These are phyloP conservation scores for Secale cereale DNA, from an alignment of 176 grass and related monocot species.

Conservation along the genomic window DNA sequence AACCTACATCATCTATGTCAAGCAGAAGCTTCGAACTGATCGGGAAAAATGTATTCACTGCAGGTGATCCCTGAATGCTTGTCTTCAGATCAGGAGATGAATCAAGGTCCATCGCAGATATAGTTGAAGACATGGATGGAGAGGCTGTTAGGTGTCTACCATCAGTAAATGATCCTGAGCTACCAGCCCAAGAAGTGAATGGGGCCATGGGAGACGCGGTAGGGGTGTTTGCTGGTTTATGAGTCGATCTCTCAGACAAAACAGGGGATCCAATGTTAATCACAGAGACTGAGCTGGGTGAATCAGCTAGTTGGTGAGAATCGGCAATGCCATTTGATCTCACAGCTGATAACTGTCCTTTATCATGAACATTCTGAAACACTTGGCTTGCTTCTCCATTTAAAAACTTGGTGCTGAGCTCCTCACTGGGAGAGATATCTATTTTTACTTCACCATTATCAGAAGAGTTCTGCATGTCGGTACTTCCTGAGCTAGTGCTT, in stretches of 20 bases:
- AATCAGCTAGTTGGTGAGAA: constrained; percentile 43
- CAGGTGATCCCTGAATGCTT: constrained; percentile 53
- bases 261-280: constrained; percentile 70
- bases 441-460: constrained; percentile 57
- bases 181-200: constrained; percentile 76
- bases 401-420: constrained; percentile 32
- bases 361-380: constrained; percentile 43
- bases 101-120: constrained; percentile 66
- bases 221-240: constrained; percentile 63
- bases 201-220: constrained; percentile 69
- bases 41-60: constrained; percentile 61
- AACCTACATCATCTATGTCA: constrained; percentile 94
- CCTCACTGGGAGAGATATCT: constrained; percentile 36
- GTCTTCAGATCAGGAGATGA: constrained; percentile 63
- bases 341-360: constrained; percentile 22
- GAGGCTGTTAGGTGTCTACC: constrained; percentile 58
- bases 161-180: constrained; percentile 52
- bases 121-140: constrained; percentile 73
- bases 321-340: constrained; percentile 56
- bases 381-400: constrained; percentile 54
- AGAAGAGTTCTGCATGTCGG: constrained; percentile 40
- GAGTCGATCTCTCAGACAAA: constrained; percentile 77
- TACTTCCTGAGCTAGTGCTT: constrained; percentile 85
- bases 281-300: constrained; percentile 60
- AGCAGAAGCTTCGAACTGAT: constrained; percentile 78